phyloP scores from a whole-genome alignment of 2,329 filamentous ascomycete genomes.

The Aspergillus latus region DNA sequence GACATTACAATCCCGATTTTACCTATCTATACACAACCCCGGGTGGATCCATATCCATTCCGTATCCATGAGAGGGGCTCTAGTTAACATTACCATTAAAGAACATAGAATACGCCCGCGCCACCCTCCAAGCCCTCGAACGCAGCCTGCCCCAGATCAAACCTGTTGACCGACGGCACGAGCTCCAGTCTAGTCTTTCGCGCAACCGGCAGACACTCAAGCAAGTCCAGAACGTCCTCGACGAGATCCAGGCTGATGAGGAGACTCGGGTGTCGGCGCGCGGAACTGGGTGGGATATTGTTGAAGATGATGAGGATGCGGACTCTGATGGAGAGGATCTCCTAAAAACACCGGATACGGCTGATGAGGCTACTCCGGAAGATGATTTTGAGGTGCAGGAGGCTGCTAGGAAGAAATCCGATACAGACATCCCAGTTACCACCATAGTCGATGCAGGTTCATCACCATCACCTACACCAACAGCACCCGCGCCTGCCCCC shows the following conservation, averaged over 20 bases:
- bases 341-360: conserved; percentile 26
- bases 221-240: conserved; percentile 33
- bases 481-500: conserved; percentile 10
- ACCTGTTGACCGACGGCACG: conserved; percentile 39
- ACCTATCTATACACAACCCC: background rate
- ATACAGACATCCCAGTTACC: background rate
- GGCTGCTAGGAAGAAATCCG: background rate
- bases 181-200: conserved; percentile 41
- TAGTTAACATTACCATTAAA: conserved; percentile 18
- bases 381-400: background rate
- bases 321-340: conserved; percentile 20
- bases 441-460: background rate
- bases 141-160: conserved; percentile 42
- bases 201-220: conserved; percentile 39
- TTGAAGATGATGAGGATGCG: conserved; percentile 17
- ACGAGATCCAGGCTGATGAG: conserved; percentile 31
- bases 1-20: background rate
- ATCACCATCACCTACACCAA: conserved; percentile 10
- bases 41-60: background rate
- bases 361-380: conserved; percentile 13
- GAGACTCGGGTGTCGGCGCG: conserved; percentile 13
- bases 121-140: conserved; percentile 43
- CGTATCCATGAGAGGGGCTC: background rate
- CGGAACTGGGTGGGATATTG: background rate
- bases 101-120: conserved; percentile 49